Conservation (phyloP, 129 eudicot genomes). For the Solidago caesia region DNA sequence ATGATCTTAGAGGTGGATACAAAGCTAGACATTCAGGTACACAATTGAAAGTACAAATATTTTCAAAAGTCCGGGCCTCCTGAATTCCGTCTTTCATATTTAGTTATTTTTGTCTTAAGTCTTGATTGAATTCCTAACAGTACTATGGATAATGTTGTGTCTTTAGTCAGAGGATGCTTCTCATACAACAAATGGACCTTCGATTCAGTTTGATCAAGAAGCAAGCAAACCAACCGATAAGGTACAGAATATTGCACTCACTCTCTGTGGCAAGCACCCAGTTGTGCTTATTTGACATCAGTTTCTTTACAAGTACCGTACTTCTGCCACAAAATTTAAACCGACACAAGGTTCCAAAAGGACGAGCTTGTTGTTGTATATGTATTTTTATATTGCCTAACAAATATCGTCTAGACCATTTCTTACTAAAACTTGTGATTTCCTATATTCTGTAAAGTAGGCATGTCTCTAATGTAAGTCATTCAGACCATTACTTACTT, state of each 20-base stretch:
- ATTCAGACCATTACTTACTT: too few relatives aligned
- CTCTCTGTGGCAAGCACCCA: neutral
- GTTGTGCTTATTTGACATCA: neutral
- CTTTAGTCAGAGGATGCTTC: constrained; percentile 84
- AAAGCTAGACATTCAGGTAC: constrained; percentile 71
- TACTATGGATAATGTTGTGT: neutral
- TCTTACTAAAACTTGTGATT: neutral
- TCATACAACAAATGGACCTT: constrained; percentile 62
- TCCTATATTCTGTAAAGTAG: neutral
- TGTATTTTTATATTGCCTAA: neutral
- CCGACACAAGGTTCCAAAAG: neutral
- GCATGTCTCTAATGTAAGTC: neutral
- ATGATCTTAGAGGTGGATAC: constrained; percentile 63
- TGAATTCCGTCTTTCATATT: constrained; percentile 4
- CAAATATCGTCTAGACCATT: neutral
- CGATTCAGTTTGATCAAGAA: constrained; percentile 79
- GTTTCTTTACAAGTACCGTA: neutral
- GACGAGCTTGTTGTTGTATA: neutral
- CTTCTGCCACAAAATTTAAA: neutral
- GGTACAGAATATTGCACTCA: constrained; percentile 46
- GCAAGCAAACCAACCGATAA: constrained; percentile 71
- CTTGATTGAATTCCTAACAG: constrained; percentile 18
- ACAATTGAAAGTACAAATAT: neutral
- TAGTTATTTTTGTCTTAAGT: neutral
- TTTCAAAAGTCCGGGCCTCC: too few relatives aligned